Percentiles rank a stretch among this genome's conserved stretches.
Evolutionary conservation across 108 stramenopile species (phyloP).

Genomic region (Schizochytrium sp.): DNA sequence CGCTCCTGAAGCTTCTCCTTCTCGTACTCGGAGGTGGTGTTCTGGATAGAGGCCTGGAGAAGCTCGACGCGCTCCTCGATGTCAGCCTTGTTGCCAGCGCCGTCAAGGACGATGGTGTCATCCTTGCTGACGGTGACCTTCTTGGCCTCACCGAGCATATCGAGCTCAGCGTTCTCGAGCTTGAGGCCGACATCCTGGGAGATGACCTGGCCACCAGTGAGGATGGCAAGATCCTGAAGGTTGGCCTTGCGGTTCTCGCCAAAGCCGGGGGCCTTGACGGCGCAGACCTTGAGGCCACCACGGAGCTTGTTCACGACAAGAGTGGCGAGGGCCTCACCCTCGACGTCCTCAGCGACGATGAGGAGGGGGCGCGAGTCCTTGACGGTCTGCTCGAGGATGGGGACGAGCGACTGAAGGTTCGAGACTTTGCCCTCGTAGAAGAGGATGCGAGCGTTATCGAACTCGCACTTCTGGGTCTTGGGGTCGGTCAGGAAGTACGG

Average conservation of each 20-base stretch:
- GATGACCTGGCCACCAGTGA: conserved; percentile 95
- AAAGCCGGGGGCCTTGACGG: conserved; percentile 99
- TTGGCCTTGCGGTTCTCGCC: conserved; percentile 99
- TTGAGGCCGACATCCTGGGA: conserved; percentile 96
- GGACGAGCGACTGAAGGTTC: conserved; percentile 85
- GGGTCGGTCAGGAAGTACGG: conserved; percentile 98
- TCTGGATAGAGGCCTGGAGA: conserved; percentile 80
- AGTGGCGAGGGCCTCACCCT: conserved; percentile 94
- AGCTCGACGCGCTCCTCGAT: conserved; percentile 90
- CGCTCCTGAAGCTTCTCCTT: conserved; percentile 99
- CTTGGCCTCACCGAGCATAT: conserved; percentile 83
- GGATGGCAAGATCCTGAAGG: conserved; percentile 95
- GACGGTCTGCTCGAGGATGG: conserved; percentile 83
- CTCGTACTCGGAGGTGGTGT: conserved; percentile 96
- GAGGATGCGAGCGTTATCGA: conserved; percentile 91
- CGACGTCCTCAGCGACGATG: conserved; percentile 98
- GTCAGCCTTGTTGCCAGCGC: conserved; percentile 69
- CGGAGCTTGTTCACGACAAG: conserved; percentile 99
- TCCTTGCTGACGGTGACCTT: conserved; percentile 91
- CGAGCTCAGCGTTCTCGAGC: conserved; percentile 78
- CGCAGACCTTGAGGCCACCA: conserved; percentile 97
- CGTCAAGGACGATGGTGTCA: conserved; percentile 92
- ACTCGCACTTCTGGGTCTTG: conserved; percentile 88
- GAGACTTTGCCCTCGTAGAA: conserved; percentile 98
- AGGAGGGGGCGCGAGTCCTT: conserved; percentile 82